Base-by-base conservation (phyloP, 148 eudicot species). In the Vaccinium myrtillus region DNA sequence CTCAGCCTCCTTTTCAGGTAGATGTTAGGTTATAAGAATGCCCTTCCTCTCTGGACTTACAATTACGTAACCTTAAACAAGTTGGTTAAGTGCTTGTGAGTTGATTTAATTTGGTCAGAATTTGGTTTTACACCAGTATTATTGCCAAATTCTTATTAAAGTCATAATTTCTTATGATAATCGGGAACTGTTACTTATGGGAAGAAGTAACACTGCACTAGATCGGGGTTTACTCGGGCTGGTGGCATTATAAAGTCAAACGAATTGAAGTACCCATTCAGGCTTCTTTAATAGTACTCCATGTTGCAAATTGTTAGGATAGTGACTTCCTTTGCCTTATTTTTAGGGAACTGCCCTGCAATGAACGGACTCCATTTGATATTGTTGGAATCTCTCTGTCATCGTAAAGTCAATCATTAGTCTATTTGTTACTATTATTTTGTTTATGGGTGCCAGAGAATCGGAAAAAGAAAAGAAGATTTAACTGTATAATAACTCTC, bases 361-460 rank as follows among this genome's bases (percentile, higher is more conserved):
- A 25, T 14, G 43, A 54, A 27, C 25, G 1, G 36, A 16, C 32
- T 43, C 14, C 50, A 18, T 69, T 82, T 27, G 77, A 82, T 49
- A 10, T 50, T 82, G 84, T 82, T 69, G 77, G 83, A 75, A 82
- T 82, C 77, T 82, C 84, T 82, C 9, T 82, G 46, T 50, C 56
- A 81, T 21, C 48, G 73, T 16, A 46, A 46, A 43, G 83, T 7
- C 75, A 81, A 63, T 46, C 21, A 65, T 36, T 56, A 30, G 11
- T 32, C 39, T 67, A 67, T 25, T 67, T 16, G 56, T 79, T 55
- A n/a, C n/a, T n/a, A 16, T 79, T 55, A 16, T 79, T 55, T 56
- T 32, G 11, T 79, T 55, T 48, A 67, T 49, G 32, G 48, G 59
- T 51, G 36, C 39, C 36, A n/a, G 32, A 69, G 56, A 7, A 49